Evolutionary conservation across 1,284 basidiomycete genomes (phyloP), one percentile per base, ranked within the genome.

Genomic region (Cutaneotrichosporon curvatum): DNA sequence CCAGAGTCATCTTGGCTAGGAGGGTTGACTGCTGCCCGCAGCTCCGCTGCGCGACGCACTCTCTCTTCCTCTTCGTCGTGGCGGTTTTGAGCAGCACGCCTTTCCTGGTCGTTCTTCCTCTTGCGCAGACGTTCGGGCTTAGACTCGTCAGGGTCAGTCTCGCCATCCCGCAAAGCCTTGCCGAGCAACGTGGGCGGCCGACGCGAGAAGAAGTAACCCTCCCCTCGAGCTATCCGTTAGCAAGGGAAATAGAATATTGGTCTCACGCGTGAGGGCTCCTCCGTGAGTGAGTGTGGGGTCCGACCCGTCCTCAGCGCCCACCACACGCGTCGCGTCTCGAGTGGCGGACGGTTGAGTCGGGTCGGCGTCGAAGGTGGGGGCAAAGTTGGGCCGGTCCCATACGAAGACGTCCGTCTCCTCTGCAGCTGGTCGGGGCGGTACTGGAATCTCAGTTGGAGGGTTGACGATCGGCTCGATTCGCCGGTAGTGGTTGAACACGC

Each of bases 401-500:
- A 35, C 40, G 12, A 45, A 21, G 18, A 23, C 20, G 34, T 46
- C 45, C 30, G 48, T 41, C 10, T 43, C 35, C 21, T 37, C 42
- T 9, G n/a, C 3, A n/a, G 41, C 34, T 4, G 22, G 44, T 14
- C 43, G 28, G 7, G 38, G 15, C n/a, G 9, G 35, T 76, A 73
- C 28, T 75, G 73, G 34, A 82, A 59, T 61, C 12, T 35, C 49
- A 12, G 47, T 37, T 15, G 50, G 25, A 42, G 49, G 80, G 77
- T 19, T 84, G 77, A 60, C 44, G 14, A 55, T 50, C 23, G 63
- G 62, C 15, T 61, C 55, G 32, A 70, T 68, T 37, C 88, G 83
- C 62, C 84, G 88, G 65, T 91, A 92, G 65, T 94, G 89, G 59
- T 92, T 94, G 75, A 84, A 94, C 3, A 92, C 87, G 25, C 89